Conservation (phyloP, 257 asterid species). For the Solanum clarkiae region DNA sequence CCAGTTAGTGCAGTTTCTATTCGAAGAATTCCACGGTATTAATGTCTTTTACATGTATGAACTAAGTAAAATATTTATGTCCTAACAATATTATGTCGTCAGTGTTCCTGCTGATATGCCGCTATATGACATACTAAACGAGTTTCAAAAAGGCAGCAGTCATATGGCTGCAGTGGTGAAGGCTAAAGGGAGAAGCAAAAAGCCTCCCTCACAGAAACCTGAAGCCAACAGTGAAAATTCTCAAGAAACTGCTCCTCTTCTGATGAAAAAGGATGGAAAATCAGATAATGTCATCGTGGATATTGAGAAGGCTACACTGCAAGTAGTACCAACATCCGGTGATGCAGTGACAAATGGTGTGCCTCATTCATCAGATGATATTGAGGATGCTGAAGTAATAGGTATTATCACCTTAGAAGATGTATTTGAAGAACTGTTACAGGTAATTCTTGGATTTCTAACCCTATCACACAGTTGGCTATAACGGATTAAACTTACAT, state of each 20-base stretch:
- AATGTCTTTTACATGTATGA: neutral
- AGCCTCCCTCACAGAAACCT: slow-evolving; percentile 20
- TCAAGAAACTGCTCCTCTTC: slow-evolving; percentile 27
- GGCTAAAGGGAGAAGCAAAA: slow-evolving; percentile 16
- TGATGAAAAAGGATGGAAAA: slow-evolving; percentile 28
- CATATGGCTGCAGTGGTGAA: no score
- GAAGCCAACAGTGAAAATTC: slow-evolving; percentile 19
- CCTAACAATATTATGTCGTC: neutral
- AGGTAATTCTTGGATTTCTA: slow-evolving; percentile 21
- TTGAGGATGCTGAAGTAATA: slow-evolving; percentile 67
- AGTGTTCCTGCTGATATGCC: slow-evolving; percentile 93
- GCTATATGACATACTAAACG: neutral
- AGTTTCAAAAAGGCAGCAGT: no score
- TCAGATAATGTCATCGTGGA: slow-evolving; percentile 38
- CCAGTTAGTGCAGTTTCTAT: slow-evolving; percentile 84
- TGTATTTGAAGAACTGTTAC: slow-evolving; percentile 90
- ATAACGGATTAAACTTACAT: neutral
- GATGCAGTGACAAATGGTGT: slow-evolving; percentile 22
- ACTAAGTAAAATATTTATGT: neutral
- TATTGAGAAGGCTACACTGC: slow-evolving; percentile 36
- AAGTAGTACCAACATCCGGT: slow-evolving; percentile 11
- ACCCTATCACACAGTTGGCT: neutral
- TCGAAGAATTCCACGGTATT: slow-evolving; percentile 77
- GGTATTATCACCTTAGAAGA: slow-evolving; percentile 92
- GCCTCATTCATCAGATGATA: slow-evolving; percentile 31